A percentile compares a stretch with the other conserved stretches of the same genome.
Conservation (phyloP, 441 rosid genomes). For the Isatis lusitanica region DNA sequence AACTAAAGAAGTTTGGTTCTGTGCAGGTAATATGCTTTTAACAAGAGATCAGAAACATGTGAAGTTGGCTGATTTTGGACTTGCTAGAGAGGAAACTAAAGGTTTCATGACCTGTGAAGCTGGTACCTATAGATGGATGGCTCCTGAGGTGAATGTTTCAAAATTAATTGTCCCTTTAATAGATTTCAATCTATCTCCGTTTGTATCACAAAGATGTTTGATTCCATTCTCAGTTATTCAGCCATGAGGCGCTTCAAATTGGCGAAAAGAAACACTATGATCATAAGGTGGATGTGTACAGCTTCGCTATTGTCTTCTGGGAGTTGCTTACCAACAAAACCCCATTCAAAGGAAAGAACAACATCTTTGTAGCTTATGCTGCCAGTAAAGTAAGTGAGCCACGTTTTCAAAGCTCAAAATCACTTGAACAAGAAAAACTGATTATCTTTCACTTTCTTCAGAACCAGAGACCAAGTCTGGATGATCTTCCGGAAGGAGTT, state of each 20-base stretch:
- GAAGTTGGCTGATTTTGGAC: slow-evolving; percentile 70
- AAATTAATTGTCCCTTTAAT: not conserved
- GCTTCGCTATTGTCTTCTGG: slow-evolving; percentile 76
- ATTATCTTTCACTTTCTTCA: slow-evolving; percentile 22
- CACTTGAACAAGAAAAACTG: slow-evolving; percentile 4
- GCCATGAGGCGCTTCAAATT: slow-evolving; percentile 46
- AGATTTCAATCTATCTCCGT: not conserved
- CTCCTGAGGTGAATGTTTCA: slow-evolving; percentile 64
- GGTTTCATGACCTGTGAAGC: slow-evolving; percentile 71
- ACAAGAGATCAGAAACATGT: slow-evolving; percentile 53
- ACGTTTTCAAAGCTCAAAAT: not conserved
- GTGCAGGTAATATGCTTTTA: slow-evolving; percentile 67
- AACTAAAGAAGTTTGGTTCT: not conserved
- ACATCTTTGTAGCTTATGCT: slow-evolving; percentile 56
- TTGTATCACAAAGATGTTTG: slow-evolving; percentile 9
- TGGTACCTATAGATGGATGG: slow-evolving; percentile 90
- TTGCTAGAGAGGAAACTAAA: slow-evolving; percentile 60
- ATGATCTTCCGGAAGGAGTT: slow-evolving; percentile 48
- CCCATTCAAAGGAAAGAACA: slow-evolving; percentile 61
- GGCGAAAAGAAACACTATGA: slow-evolving; percentile 68
- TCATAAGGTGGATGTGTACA: slow-evolving; percentile 82
- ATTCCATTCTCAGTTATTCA: slow-evolving; percentile 50
- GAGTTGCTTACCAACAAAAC: slow-evolving; percentile 65
- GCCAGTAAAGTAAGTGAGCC: slow-evolving; percentile 56
- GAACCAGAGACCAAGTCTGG: slow-evolving; percentile 72